These are phyloP conservation scores for Spirogloea muscicola DNA, from an alignment of 139 green algal genomes.

Conservation along the genomic window DNA sequence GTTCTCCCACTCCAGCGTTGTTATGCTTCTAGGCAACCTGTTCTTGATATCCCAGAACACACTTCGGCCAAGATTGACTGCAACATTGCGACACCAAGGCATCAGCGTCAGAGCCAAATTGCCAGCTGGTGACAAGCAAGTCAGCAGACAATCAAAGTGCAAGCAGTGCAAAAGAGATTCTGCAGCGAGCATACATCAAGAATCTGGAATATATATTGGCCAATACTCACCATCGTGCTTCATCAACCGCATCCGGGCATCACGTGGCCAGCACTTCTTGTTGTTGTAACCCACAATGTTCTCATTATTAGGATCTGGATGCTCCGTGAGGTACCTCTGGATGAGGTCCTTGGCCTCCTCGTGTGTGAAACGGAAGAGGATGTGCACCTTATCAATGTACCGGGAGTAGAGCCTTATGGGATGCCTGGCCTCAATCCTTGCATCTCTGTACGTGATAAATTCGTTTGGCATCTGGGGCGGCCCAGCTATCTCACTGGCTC, in stretches of 20 bases:
- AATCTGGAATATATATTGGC: no score
- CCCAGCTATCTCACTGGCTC: constrained; percentile 89
- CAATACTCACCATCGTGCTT: constrained; percentile 81
- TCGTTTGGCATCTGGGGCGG: constrained; percentile 90
- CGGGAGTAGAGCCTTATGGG: constrained; percentile 95
- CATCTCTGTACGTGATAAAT: constrained; percentile 91
- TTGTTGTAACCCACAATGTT: constrained; percentile 99
- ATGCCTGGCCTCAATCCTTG: constrained; percentile 81
- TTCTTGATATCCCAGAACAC: constrained; percentile 66
- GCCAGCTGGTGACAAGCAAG: no score
- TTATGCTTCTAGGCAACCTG: constrained; percentile 79
- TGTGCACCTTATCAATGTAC: constrained; percentile 85
- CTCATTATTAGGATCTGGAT: constrained; percentile 99
- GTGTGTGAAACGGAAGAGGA: constrained; percentile 85
- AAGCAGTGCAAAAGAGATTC: no score
- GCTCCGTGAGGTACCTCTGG: constrained; percentile 90
- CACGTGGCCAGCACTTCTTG: constrained; percentile 97
- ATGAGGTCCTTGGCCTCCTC: constrained; percentile 77
- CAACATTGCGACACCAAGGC: no score
- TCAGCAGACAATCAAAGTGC: no score
- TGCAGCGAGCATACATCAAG: no score
- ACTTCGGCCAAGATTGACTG: constrained; percentile 95
- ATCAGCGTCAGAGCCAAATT: no score
- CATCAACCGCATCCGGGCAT: constrained; percentile 99
- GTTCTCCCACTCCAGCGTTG: constrained; percentile 97